phyloP scores from a whole-genome alignment of 2,329 filamentous ascomycete genomes.

The Diaporthe nobilis region DNA sequence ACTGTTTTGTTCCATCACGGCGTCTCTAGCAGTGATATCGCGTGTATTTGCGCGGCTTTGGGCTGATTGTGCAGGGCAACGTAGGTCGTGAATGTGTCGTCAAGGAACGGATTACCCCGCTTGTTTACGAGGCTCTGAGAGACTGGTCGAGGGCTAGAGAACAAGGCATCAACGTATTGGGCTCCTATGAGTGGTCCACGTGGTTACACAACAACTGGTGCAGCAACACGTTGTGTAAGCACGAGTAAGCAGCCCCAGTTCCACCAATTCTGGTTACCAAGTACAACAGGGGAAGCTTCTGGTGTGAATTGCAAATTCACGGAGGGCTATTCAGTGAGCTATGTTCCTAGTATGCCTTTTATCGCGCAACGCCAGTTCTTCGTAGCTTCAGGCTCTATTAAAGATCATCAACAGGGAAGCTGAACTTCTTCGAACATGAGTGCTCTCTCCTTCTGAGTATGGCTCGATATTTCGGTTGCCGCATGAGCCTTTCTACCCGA shows the following conservation, averaged over 20 bases:
- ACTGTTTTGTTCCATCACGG: neutral
- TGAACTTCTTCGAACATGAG: neutral
- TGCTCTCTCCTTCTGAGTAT: neutral
- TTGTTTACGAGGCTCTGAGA: neutral
- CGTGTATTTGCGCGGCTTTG: neutral
- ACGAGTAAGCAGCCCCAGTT: too few relatives aligned
- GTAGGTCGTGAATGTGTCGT: neutral
- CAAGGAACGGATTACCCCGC: neutral
- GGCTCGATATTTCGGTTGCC: neutral
- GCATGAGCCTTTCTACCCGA: neutral
- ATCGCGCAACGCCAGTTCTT: neutral
- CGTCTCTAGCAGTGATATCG: neutral
- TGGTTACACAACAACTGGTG: neutral
- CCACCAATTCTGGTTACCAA: neutral
- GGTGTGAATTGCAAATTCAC: neutral
- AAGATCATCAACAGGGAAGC: neutral
- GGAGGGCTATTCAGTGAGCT: neutral
- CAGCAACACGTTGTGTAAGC: neutral
- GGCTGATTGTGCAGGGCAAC: neutral
- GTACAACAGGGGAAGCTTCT: neutral
- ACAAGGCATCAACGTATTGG: neutral
- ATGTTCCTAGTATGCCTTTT: neutral
- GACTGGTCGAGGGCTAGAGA: accelerated
- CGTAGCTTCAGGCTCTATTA: neutral
- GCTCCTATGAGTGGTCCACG: neutral